These are phyloP conservation scores for Phaeosphaeriaceae sp. DNA, from an alignment of 2,329 filamentous ascomycete species.

Conservation along the genomic window DNA sequence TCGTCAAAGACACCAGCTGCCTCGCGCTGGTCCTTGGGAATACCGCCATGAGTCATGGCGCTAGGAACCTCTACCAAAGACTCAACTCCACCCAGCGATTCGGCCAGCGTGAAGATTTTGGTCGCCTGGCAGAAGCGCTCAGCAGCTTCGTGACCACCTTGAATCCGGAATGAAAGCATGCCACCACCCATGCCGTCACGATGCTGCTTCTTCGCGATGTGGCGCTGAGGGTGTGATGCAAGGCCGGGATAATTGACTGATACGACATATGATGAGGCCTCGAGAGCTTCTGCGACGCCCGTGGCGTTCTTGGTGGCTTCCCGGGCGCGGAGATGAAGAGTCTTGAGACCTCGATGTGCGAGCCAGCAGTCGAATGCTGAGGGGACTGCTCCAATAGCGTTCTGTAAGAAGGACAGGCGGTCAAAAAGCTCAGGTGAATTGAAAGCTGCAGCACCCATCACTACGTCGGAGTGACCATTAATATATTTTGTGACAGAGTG, in stretches of 20 bases:
- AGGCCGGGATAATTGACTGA: conserved; percentile 96
- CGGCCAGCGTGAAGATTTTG: conserved; percentile 89
- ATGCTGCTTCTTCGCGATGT: conserved; percentile 88
- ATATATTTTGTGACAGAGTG: conserved; percentile 99
- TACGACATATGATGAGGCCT: conserved; percentile 80
- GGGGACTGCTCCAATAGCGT: conserved; percentile 94
- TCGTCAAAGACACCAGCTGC: conserved; percentile 94
- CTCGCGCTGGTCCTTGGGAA: conserved; percentile 88
- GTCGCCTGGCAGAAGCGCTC: conserved; percentile 92
- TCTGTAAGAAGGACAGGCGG: conserved; percentile 88
- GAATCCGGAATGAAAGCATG: conserved; percentile 96
- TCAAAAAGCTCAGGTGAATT: conserved; percentile 81
- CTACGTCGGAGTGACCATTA: conserved; percentile 93
- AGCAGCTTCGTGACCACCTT: conserved; percentile 82
- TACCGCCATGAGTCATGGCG: conserved; percentile 96
- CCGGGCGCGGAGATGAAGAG: conserved; percentile 87
- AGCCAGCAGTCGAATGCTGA: conserved; percentile 98
- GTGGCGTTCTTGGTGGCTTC: conserved; percentile 85
- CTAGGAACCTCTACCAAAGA: conserved; percentile 89
- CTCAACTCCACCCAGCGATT: conserved; percentile 92
- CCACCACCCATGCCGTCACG: conserved; percentile 92
- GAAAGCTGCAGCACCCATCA: conserved; percentile 97
- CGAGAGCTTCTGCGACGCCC: conserved; percentile 75
- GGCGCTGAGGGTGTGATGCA: conserved; percentile 82
- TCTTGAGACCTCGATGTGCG: conserved; percentile 95